Evolutionary conservation across 192 early-diverging fungal genomes (phyloP), one percentile per base, ranked within the genome.

Genomic region (Geranomyces michiganensis): DNA sequence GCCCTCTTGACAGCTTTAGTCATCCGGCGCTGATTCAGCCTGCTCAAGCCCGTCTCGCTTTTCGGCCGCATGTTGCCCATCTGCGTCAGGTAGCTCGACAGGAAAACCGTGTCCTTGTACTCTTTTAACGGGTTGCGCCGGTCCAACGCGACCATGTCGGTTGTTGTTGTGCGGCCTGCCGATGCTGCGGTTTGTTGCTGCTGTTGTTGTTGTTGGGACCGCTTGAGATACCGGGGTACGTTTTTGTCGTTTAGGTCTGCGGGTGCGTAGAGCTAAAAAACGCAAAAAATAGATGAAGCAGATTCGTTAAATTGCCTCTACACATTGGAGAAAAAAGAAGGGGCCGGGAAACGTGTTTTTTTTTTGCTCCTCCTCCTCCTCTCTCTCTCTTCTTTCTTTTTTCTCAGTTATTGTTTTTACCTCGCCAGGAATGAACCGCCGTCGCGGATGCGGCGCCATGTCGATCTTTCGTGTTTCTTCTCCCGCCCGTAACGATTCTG

Each of bases 1-100:
- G 68, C 68, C n/a, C 68, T 21, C 47, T 62, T 59, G 0, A 70
- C 56, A 21, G 68, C 68, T 29, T 70, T 70, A 12, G 68, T 48
- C 68, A 70, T 33, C 26, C 55, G 33, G 12, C 68, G 17, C 43
- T 70, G 68, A 26, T 70, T 60, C n/a, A 27, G 19, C 68, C 36
- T 7, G 56, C 68, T 70, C 59, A 70, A 70, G 21, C 68, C 68
- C 31, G 68, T 70, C 13, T 70, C 53, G 13, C 6, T 24, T 45
- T 59, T 43, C 15, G 31, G 13, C 21, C 47, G 33, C 31, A 70
- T 70, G 68, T 70, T 62, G 29, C 41, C 68, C 68, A 70, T 70
- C 29, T 62, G 68, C 14, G 68, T 70, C 0, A 70, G 36, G 22
- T 62, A 70, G 5, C 32, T 19, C 0, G 68, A 62, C 32, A 70